phyloP scores from a whole-genome alignment of 345 rosid genomes.

The Hibiscus syriacus region DNA sequence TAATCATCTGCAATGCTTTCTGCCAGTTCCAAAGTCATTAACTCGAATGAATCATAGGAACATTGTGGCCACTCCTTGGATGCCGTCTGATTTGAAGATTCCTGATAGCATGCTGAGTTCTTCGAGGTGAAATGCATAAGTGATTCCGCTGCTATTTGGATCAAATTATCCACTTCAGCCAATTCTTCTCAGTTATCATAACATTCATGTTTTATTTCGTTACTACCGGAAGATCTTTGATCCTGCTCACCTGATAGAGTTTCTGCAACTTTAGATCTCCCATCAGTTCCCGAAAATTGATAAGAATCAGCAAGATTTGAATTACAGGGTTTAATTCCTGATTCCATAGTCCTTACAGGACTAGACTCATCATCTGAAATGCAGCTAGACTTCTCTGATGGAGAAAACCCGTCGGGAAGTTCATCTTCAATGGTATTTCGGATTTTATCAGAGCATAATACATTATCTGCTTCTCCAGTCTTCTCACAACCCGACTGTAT shows the following conservation, averaged over 20 bases:
- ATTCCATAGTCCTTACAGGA: slow-evolving; percentile 18
- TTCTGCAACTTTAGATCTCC: slow-evolving; percentile 14
- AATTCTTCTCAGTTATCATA: slow-evolving; percentile 19
- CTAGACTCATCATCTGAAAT: slow-evolving; percentile 27
- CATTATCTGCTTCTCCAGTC: slow-evolving; percentile 17
- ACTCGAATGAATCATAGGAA: slow-evolving; percentile 63
- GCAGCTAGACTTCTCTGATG: slow-evolving; percentile 27
- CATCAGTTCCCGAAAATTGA: slow-evolving; percentile 14
- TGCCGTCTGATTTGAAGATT: slow-evolving; percentile 13
- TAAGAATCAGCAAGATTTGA: slow-evolving; percentile 2
- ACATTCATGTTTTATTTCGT: slow-evolving; percentile 11
- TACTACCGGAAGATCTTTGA: slow-evolving; percentile 13
- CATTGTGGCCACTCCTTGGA: slow-evolving; percentile 25
- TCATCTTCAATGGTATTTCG: slow-evolving; percentile 15
- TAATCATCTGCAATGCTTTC: slow-evolving; percentile 42
- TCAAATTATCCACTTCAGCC: slow-evolving; percentile 23
- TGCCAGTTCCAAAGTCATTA: slow-evolving; percentile 37
- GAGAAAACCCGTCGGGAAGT: slow-evolving; percentile 17
- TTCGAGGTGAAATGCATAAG: slow-evolving; percentile 46
- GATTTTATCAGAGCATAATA: slow-evolving; percentile 10
- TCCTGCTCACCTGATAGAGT: slow-evolving; percentile 19
- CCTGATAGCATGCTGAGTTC: slow-evolving; percentile 19
- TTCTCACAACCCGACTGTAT: slow-evolving; percentile 15
- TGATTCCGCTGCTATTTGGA: slow-evolving; percentile 57
- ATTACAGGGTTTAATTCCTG: slow-evolving; percentile 6